Evolutionary conservation across 108 stramenopile species (phyloP).

Genomic region (Cyclostephanos tholiformis): DNA sequence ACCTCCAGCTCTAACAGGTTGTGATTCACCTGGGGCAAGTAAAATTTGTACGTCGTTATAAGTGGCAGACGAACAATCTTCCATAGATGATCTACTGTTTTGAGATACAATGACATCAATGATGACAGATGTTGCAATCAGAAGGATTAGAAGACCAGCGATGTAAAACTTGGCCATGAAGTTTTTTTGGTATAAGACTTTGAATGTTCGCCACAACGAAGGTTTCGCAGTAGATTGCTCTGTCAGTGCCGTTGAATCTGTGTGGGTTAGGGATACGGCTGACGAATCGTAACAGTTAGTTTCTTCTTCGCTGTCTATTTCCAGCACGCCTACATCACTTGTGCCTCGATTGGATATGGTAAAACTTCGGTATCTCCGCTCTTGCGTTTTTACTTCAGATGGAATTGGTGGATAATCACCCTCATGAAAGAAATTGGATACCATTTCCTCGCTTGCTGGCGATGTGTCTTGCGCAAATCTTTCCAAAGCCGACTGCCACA

Average conservation of each 20-base stretch:
- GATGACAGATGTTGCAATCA: conserved; percentile 15
- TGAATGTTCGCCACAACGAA: conserved; percentile 37
- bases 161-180: conserved; percentile 21
- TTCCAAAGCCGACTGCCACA: background rate
- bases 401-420: conserved; percentile 14
- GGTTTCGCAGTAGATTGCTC: conserved; percentile 1
- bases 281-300: no score
- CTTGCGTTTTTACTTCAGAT: background rate
- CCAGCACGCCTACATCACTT: background rate
- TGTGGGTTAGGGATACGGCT: no score
- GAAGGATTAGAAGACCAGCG: conserved; percentile 14
- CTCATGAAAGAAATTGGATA: background rate
- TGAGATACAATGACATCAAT: conserved; percentile 19
- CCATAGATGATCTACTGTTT: conserved; percentile 2
- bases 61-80: conserved; percentile 12
- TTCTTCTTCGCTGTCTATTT: conserved; percentile 9
- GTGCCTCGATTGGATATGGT: conserved; percentile 1
- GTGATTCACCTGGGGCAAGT: conserved; percentile 3
- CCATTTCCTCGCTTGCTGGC: background rate
- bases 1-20: conserved; percentile 11
- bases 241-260: background rate
- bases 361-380: background rate
- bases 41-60: conserved; percentile 3
- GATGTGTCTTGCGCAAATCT: conserved; percentile 1
- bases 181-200: conserved; percentile 23